These are phyloP conservation scores for Balansia obtecta DNA, from an alignment of 2,329 filamentous ascomycete species.

Conservation along the genomic window DNA sequence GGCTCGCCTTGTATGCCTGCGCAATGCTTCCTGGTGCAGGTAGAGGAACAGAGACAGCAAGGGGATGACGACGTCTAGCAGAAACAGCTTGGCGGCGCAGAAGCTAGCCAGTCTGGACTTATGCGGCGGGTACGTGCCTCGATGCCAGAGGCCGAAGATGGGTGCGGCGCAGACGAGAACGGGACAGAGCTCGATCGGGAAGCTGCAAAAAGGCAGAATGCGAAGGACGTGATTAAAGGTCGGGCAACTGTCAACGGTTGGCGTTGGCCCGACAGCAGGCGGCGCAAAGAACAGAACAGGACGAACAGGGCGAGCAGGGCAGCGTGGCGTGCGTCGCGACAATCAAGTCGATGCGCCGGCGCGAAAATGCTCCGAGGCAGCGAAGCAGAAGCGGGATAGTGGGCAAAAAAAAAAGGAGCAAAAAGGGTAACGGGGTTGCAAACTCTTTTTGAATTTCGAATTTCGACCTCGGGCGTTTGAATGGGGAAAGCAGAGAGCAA, in stretches of 20 bases:
- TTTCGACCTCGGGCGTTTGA: not conserved
- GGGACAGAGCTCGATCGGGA: not conserved
- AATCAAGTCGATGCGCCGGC: constrained; percentile 4
- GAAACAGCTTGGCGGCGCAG: not conserved
- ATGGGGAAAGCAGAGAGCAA: constrained; percentile 1
- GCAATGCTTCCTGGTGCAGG: not conserved
- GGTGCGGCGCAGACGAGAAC: not conserved
- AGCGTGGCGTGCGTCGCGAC: constrained; percentile 4
- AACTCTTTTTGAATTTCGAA: too few relatives aligned
- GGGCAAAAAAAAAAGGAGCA: not conserved
- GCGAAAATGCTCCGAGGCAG: not conserved
- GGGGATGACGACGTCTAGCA: too few relatives aligned
- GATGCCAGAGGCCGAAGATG: not conserved
- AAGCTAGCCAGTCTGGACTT: not conserved
- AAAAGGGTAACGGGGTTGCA: not conserved
- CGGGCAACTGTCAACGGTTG: constrained; percentile 5
- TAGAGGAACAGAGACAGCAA: not conserved
- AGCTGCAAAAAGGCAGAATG: not conserved
- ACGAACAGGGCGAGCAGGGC: too few relatives aligned
- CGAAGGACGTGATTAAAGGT: not conserved
- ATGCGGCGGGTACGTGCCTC: not conserved
- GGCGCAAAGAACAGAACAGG: constrained; percentile 6
- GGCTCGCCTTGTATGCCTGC: not conserved
- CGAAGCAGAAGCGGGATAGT: not conserved
- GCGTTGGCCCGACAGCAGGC: not conserved